phyloP scores from a whole-genome alignment of 2,329 filamentous ascomycete genomes.

The Hymenoscyphus fraxineus region DNA sequence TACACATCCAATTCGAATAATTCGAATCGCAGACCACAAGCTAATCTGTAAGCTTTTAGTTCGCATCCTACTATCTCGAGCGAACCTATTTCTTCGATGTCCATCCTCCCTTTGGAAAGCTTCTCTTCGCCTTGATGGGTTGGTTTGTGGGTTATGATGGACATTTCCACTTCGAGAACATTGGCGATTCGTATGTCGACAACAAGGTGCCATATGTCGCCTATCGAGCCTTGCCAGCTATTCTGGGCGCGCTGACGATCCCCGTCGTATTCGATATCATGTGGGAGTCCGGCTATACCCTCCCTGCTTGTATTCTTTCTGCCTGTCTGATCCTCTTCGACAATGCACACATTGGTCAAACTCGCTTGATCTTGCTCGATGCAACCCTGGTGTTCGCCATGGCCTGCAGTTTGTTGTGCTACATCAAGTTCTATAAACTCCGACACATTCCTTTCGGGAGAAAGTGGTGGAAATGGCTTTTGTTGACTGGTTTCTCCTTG shows the following conservation, averaged over 20 bases:
- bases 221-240: conserved; percentile 87
- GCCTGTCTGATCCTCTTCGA: conserved; percentile 87
- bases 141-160: conserved; percentile 98
- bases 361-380: conserved; percentile 88
- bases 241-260: conserved; percentile 87
- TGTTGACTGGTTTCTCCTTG: conserved; percentile 88
- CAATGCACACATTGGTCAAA: conserved; percentile 97
- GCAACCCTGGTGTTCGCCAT: conserved; percentile 93
- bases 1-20: not conserved
- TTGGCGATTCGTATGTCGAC: conserved; percentile 94
- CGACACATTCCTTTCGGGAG: conserved; percentile 83
- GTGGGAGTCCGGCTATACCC: conserved; percentile 98
- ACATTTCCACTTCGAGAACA: conserved; percentile 97
- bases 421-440: conserved; percentile 97
- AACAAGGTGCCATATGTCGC: conserved; percentile 98
- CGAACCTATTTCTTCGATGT: conserved; percentile 99
- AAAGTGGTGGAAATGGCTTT: conserved; percentile 99
- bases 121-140: conserved; percentile 93
- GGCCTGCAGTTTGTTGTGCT: conserved; percentile 89
- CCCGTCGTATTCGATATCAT: conserved; percentile 95
- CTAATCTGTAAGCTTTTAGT: conserved; percentile 43
- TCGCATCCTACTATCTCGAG: conserved; percentile 81
- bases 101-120: conserved; percentile 95
- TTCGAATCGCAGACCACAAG: not conserved
- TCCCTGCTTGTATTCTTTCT: conserved; percentile 86